Conservation (phyloP, 2,329 filamentous ascomycete genomes). For the Claviceps capensis region DNA sequence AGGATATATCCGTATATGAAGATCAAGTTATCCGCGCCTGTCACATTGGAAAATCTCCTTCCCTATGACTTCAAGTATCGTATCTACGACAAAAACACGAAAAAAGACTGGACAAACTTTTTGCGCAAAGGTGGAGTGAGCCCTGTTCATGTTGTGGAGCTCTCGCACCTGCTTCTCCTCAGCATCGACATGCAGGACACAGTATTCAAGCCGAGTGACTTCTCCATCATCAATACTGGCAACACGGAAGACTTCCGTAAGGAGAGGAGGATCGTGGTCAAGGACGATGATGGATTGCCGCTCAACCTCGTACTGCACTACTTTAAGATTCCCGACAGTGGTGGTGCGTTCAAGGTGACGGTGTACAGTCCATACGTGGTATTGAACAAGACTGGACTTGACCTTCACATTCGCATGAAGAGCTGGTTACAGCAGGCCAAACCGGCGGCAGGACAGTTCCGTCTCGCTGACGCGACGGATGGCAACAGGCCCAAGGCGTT, state of each 20-base stretch:
- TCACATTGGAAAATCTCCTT: conserved; percentile 86
- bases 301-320: conserved; percentile 82
- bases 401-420: conserved; percentile 79
- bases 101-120: conserved; percentile 98
- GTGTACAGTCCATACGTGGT: conserved; percentile 92
- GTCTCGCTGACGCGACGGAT: conserved; percentile 34
- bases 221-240: conserved; percentile 90
- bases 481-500: conserved; percentile 55
- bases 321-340: conserved; percentile 76
- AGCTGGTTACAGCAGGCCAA: conserved; percentile 73
- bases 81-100: conserved; percentile 97
- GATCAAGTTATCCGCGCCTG: conserved; percentile 77
- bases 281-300: conserved; percentile 69
- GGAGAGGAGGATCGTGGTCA: conserved; percentile 66
- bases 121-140: conserved; percentile 91
- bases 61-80: conserved; percentile 99
- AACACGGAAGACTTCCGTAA: conserved; percentile 77
- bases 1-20: conserved; percentile 90
- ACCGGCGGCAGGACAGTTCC: conserved; percentile 68
- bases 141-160: conserved; percentile 90
- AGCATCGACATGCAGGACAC: conserved; percentile 97
- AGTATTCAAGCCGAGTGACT: conserved; percentile 86
- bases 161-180: conserved; percentile 82
- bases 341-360: conserved; percentile 90
- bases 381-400: conserved; percentile 85